A percentile compares a stretch with the other conserved stretches of the same genome.
These are phyloP conservation scores for Glomus cerebriforme DNA, from an alignment of 192 early-diverging fungal species.

Conservation along the genomic window DNA sequence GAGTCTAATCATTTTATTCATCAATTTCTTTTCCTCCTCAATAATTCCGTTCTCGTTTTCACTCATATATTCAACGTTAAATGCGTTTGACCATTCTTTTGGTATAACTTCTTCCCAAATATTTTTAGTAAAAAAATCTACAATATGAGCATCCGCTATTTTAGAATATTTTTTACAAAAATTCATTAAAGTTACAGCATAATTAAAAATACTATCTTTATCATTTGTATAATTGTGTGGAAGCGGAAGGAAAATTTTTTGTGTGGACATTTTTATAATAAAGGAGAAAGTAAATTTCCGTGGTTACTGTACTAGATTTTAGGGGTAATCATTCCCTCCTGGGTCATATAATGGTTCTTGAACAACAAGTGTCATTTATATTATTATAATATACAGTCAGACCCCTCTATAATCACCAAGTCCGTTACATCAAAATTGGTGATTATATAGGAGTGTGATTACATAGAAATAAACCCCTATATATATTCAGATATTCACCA, in stretches of 20 bases:
- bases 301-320: too few relatives aligned
- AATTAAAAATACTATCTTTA: neutral
- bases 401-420: too few relatives aligned
- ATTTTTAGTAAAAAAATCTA: neutral
- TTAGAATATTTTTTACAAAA: neutral
- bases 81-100: neutral
- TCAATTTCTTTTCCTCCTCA: neutral
- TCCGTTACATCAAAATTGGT: too few relatives aligned
- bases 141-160: neutral
- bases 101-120: neutral
- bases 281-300: too few relatives aligned
- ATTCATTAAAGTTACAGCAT: neutral
- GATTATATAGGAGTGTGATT: too few relatives aligned
- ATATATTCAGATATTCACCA: too few relatives aligned
- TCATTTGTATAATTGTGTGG: neutral
- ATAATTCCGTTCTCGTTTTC: neutral
- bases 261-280: neutral
- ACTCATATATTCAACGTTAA: neutral
- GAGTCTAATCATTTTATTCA: neutral
- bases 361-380: too few relatives aligned
- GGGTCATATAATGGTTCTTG: too few relatives aligned
- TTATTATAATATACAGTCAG: too few relatives aligned
- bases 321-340: too few relatives aligned
- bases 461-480: too few relatives aligned
- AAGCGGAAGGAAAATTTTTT: neutral